Evolutionary conservation across 169 alveolate genomes (phyloP).

Genomic region (Plasmodium gaboni): DNA sequence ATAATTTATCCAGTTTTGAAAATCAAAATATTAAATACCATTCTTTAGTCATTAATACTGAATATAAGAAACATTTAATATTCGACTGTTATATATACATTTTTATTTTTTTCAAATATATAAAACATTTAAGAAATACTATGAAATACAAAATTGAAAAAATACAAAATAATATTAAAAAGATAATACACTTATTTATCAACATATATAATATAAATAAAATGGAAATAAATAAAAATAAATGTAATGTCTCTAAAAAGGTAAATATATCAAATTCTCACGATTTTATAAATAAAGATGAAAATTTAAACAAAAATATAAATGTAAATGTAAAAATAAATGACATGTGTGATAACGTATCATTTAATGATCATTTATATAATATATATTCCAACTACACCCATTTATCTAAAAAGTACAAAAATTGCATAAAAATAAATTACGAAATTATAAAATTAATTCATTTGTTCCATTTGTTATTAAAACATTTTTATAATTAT

Average conservation of each 20-base stretch:
- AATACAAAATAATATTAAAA: slow-evolving; percentile 63
- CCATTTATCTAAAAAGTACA: slow-evolving; percentile 46
- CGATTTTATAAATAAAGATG: neutral
- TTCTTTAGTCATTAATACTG: neutral
- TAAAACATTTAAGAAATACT: slow-evolving; percentile 25
- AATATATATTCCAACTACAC: slow-evolving; percentile 37
- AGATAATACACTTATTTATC: slow-evolving; percentile 37
- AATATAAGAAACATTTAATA: slow-evolving; percentile 20
- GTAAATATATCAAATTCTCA: neutral
- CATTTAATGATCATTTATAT: neutral
- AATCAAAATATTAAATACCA: neutral
- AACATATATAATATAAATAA: slow-evolving; percentile 46
- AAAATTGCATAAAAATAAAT: slow-evolving; percentile 52
- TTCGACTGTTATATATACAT: slow-evolving; percentile 50
- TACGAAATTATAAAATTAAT: slow-evolving; percentile 43
- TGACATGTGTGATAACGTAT: neutral
- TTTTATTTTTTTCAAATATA: slow-evolving; percentile 39
- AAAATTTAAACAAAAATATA: neutral
- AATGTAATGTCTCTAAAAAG: neutral
- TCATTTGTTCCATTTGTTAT: slow-evolving; percentile 47
- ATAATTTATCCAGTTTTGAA: neutral
- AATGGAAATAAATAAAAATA: neutral
- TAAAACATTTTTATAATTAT: slow-evolving; percentile 67
- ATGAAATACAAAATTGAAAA: slow-evolving; percentile 44
- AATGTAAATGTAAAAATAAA: neutral